Conservation (phyloP, 2,329 filamentous ascomycete species). For the Chalaropsis thielavioides region DNA sequence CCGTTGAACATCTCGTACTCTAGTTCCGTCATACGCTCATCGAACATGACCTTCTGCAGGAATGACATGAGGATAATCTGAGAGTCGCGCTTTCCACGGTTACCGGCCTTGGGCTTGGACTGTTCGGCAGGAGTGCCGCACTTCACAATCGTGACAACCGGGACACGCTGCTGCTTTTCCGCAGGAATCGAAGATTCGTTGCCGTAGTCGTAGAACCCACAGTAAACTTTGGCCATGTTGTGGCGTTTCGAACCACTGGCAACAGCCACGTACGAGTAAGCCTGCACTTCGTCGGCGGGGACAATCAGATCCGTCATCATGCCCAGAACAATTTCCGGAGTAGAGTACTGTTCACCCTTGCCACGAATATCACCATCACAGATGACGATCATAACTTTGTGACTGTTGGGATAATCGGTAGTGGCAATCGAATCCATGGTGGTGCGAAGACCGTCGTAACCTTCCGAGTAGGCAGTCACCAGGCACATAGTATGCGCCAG, state of each 20-base stretch:
- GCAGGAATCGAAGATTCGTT: conserved; percentile 59
- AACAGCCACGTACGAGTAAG: conserved; percentile 93
- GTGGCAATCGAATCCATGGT: conserved; percentile 92
- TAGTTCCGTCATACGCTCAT: conserved; percentile 97
- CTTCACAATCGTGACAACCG: conserved; percentile 95
- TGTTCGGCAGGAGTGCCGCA: conserved; percentile 84
- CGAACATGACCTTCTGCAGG: conserved; percentile 99
- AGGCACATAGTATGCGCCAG: conserved; percentile 86
- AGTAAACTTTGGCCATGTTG: conserved; percentile 98
- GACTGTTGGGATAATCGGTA: conserved; percentile 97
- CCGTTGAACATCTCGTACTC: conserved; percentile 99
- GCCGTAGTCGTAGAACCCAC: conserved; percentile 96
- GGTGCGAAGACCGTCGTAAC: conserved; percentile 78
- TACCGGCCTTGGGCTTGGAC: conserved; percentile 73
- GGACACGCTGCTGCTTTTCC: conserved; percentile 89
- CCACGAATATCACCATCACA: conserved; percentile 98
- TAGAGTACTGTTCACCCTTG: conserved; percentile 71
- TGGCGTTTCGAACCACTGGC: conserved; percentile 92
- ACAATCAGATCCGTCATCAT: conserved; percentile 93
- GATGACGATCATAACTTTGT: conserved; percentile 91
- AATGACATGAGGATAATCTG: conserved; percentile 99
- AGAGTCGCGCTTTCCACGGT: conserved; percentile 95
- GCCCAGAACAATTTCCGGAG: conserved; percentile 73
- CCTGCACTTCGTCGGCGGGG: conserved; percentile 64
- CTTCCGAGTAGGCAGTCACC: conserved; percentile 94